A percentile compares a stretch with the other conserved stretches of the same genome.
Evolutionary conservation across 1,139 yeast species (phyloP).

Genomic region (Geotrichum phurueaensis): DNA sequence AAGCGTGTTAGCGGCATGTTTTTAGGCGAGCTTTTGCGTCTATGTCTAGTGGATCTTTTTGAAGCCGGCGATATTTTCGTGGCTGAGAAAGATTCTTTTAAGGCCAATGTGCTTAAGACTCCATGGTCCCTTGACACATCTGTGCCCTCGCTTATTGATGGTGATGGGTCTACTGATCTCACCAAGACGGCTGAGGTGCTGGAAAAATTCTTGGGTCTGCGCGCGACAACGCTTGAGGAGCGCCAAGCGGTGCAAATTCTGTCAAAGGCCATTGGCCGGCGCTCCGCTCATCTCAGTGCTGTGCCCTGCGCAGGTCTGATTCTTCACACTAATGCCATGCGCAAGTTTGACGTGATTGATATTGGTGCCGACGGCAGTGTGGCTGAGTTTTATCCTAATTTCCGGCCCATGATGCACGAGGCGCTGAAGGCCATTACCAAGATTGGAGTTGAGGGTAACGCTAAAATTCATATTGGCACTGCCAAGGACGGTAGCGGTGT

Average conservation of each 20-base stretch:
- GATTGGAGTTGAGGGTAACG: constrained; percentile 51
- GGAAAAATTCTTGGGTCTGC: neutral
- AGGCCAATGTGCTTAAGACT: constrained; percentile 47
- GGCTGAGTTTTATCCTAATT: constrained; percentile 86
- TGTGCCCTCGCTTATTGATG: constrained; percentile 73
- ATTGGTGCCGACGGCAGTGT: constrained; percentile 95
- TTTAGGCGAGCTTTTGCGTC: constrained; percentile 80
- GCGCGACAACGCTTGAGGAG: constrained; percentile 55
- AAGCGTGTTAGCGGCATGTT: constrained; percentile 93
- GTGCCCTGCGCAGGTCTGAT: constrained; percentile 81
- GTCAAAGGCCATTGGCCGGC: constrained; percentile 69
- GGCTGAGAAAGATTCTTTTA: constrained; percentile 35
- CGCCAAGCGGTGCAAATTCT: constrained; percentile 63
- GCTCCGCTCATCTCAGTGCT: constrained; percentile 84
- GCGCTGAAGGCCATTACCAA: constrained; percentile 59
- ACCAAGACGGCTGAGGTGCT: constrained; percentile 42
- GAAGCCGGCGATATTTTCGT: constrained; percentile 3
- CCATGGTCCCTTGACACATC: constrained; percentile 82
- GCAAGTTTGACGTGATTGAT: constrained; percentile 58
- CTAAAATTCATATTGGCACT: constrained; percentile 64
- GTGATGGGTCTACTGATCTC: constrained; percentile 68
- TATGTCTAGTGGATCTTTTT: constrained; percentile 58
- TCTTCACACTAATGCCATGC: constrained; percentile 50
- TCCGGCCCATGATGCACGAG: constrained; percentile 66
- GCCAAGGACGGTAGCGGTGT: constrained; percentile 95